phyloP scores from a whole-genome alignment of 257 asterid genomes.

The Rauvolfia tetraphylla region DNA sequence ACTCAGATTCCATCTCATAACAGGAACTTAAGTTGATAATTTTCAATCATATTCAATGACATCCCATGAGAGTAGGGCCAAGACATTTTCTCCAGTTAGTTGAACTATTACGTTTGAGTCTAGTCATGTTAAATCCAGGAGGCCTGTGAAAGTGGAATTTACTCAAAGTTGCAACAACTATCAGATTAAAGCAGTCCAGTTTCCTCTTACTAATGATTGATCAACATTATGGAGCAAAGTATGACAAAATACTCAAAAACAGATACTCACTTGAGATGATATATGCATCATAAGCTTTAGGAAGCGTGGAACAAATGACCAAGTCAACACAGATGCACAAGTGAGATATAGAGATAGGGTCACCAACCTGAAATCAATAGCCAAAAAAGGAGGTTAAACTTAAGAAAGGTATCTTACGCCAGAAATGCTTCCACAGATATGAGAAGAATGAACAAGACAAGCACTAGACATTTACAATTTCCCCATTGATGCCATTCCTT shows the following conservation, averaged over 20 bases:
- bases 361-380: slow-evolving; percentile 55
- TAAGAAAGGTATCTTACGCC: neutral
- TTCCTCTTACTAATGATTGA: neutral
- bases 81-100: neutral
- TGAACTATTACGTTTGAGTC: neutral
- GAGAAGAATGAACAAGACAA: slow-evolving; percentile 7
- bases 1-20: neutral
- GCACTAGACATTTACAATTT: slow-evolving; percentile 52
- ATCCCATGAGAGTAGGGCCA: neutral
- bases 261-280: slow-evolving; percentile 74
- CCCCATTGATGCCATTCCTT: slow-evolving; percentile 86
- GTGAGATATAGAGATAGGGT: slow-evolving; percentile 60
- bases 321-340: slow-evolving; percentile 68
- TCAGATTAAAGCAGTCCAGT: neutral
- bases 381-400: slow-evolving; percentile 8
- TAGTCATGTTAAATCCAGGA: neutral
- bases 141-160: neutral
- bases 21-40: neutral
- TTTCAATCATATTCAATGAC: neutral
- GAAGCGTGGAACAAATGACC: slow-evolving; percentile 82
- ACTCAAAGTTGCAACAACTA: neutral
- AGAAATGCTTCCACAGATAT: slow-evolving; percentile 15
- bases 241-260: slow-evolving; percentile 6
- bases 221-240: neutral
- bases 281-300: slow-evolving; percentile 80